Evolutionary conservation across 768 basidiomycete species (phyloP).

Genomic region (Astraeus odoratus): DNA sequence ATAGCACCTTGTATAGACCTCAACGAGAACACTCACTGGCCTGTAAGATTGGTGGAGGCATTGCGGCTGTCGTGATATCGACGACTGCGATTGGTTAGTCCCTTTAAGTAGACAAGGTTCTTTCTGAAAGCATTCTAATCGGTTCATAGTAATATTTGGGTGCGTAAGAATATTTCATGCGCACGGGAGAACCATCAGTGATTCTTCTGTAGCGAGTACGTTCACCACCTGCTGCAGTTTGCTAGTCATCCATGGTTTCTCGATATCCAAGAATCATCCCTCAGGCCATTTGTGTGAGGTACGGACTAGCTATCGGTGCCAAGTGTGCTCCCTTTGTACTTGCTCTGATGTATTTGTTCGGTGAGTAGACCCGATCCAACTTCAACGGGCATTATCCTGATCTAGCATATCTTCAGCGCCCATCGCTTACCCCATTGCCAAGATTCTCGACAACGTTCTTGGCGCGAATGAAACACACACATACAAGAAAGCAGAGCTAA

Average conservation of each 20-base stretch:
- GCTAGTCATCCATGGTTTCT: neutral
- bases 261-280: conserved; percentile 50
- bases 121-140: conserved; percentile 2
- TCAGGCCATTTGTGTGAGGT: conserved; percentile 70
- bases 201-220: conserved; percentile 31
- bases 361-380: conserved; percentile 17
- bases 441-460: conserved; percentile 72
- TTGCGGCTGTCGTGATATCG: conserved; percentile 73
- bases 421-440: conserved; percentile 65
- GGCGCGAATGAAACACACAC: conserved; percentile 67
- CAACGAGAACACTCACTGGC: neutral
- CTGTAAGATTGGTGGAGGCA: conserved; percentile 52
- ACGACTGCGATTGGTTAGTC: conserved; percentile 49
- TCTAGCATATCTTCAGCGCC: conserved; percentile 40
- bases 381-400: neutral
- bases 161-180: conserved; percentile 37
- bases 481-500: conserved; percentile 79
- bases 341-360: conserved; percentile 59
- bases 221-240: conserved; percentile 1
- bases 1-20: neutral
- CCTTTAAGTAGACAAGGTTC: conserved; percentile 2
- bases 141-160: conserved; percentile 72
- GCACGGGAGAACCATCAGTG: no score
- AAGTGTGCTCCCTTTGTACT: conserved; percentile 71
- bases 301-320: conserved; percentile 78